Base-by-base conservation (phyloP, 805 yeast species). In the Teunomyces tritomae region DNA sequence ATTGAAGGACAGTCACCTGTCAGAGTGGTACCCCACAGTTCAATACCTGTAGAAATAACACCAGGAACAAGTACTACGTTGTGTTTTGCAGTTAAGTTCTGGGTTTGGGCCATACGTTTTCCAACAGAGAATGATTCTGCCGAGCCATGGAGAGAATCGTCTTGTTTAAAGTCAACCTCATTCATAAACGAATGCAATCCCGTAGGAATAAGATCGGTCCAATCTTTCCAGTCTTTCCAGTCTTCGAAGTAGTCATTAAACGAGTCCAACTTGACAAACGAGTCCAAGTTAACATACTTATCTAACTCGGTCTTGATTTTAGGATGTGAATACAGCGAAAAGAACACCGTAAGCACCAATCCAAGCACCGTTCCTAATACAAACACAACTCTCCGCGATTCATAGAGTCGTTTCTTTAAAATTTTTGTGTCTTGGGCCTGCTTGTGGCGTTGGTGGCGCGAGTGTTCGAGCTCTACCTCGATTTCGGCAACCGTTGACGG, bases 51-150 rank as follows among this genome's bases (percentile, higher is more conserved):
- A 28, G 96, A 87, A 46, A 89, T 88, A 10, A 92, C 97, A 3
- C 99, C 99, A 0, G 99, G 99, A 14, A 94, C 89, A 84, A 94
- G 79, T 3, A 94, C 79, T 10, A 94, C 96, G 5, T 96, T 96
- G 65, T 81, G 77, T 53, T 86, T 80, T 0, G 83, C 76, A 0
- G 72, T 62, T 27, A 82, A 68, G 32, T 82, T 78, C 28, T 78
- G 73, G 20, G 78, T 79, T 8, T 65, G 61, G 32, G 68, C 69
- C 74, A 92, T 68, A 34, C 76, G 57, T 55, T 76, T 79, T 1
- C 99, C 99, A 13, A 90, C 96, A 0, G 94, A 89, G 70, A 94
- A 94, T 43, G 91, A 83, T 50, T 89, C 96, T 5, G 89, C 80
- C 4, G 86, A 74, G 33, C 84, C 85, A 16, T 73, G 73, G 28